phyloP scores from a whole-genome alignment of 2,329 filamentous ascomycete species.

The Botrytis sinoallii region DNA sequence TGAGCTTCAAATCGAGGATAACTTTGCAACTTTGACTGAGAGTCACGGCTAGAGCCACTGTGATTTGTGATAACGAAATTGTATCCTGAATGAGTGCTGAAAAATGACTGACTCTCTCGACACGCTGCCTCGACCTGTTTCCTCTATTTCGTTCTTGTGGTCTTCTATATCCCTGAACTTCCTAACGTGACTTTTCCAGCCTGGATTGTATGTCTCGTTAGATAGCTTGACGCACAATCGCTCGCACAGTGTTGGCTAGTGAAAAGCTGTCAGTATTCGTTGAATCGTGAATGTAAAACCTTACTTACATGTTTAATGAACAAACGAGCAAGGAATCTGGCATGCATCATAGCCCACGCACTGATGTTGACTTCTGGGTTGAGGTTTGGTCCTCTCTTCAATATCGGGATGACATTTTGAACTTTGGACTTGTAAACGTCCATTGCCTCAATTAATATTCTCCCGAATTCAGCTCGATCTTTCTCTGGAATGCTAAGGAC shows the following conservation, averaged over 20 bases:
- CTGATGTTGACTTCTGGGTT: background rate
- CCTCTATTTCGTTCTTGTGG: background rate
- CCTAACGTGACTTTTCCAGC: background rate
- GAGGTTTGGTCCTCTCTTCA: background rate
- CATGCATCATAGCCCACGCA: slow-evolving; percentile 4
- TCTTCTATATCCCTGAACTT: background rate
- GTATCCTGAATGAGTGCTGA: background rate
- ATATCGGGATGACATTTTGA: background rate
- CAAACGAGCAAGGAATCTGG: background rate
- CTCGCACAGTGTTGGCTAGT: slow-evolving; percentile 4
- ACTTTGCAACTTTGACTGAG: background rate
- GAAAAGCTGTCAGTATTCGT: background rate
- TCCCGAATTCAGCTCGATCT: background rate
- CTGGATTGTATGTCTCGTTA: background rate
- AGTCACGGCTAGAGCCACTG: too few relatives aligned
- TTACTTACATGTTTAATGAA: slow-evolving; percentile 15
- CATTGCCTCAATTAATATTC: background rate
- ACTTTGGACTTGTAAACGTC: background rate
- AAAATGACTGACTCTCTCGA: background rate
- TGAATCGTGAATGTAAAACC: background rate
- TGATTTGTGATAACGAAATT: background rate
- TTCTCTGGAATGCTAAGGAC: background rate
- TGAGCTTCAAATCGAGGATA: background rate
- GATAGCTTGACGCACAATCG: background rate
- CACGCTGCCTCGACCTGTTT: background rate